Conservation (phyloP, 2,329 filamentous ascomycete genomes). For the Ophiobolus disseminans region DNA sequence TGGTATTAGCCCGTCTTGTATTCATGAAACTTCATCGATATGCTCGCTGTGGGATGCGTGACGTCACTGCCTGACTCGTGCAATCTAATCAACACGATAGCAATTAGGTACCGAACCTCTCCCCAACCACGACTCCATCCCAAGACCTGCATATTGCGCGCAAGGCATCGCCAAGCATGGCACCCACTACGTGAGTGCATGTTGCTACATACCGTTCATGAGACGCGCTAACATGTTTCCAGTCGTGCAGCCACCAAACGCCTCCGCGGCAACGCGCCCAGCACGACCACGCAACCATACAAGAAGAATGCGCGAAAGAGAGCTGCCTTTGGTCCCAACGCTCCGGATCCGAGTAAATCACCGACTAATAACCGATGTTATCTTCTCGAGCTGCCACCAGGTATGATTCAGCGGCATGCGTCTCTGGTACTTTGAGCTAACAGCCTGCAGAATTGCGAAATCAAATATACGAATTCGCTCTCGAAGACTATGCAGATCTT, state of each 20-base stretch:
- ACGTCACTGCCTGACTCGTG: too few relatives aligned
- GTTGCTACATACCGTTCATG: not conserved
- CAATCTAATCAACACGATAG: too few relatives aligned
- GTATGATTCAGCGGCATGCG: not conserved
- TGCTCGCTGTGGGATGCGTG: not conserved
- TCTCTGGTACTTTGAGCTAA: not conserved
- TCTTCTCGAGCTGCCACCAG: not conserved
- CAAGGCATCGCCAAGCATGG: not conserved
- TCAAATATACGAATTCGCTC: not conserved
- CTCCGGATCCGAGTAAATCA: not conserved
- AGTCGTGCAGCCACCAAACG: not conserved
- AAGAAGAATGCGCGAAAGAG: not conserved
- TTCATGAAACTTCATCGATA: too few relatives aligned
- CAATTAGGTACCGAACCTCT: not conserved
- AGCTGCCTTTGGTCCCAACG: not conserved
- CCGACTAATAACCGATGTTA: not conserved
- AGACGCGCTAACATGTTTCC: not conserved
- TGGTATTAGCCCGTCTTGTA: too few relatives aligned
- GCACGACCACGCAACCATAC: not conserved
- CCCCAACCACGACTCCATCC: not conserved
- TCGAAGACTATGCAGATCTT: not conserved
- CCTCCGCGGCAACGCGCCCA: not conserved
- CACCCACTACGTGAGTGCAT: not conserved
- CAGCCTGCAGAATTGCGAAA: not conserved
- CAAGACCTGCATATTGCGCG: not conserved